Conservation (phyloP, 371 early-diverging fungal species). For the Haplosporangium sp. region DNA sequence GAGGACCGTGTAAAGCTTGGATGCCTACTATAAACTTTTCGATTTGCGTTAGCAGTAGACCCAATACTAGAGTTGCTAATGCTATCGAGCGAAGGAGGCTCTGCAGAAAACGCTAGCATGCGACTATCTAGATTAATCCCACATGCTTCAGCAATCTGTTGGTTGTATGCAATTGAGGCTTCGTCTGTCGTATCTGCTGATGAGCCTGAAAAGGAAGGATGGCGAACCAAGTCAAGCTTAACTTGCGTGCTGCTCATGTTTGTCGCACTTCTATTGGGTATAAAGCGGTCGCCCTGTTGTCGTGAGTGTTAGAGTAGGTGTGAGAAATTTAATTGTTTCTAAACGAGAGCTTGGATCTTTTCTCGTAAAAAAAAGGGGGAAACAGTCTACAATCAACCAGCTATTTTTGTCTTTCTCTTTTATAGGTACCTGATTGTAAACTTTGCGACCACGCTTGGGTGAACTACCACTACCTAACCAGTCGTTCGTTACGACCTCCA, state of each 20-base stretch:
- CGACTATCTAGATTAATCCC: slow-evolving; percentile 79
- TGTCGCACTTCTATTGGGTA: slow-evolving; percentile 36
- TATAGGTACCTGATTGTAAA: slow-evolving; percentile 22
- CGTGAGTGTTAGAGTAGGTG: slow-evolving; percentile 2
- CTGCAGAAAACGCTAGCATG: slow-evolving; percentile 79
- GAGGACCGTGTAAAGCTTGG: slow-evolving; percentile 53
- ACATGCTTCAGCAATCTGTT: slow-evolving; percentile 82
- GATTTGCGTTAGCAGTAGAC: slow-evolving; percentile 20
- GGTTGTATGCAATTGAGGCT: slow-evolving; percentile 67
- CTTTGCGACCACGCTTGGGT: slow-evolving; percentile 36
- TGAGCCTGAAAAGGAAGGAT: slow-evolving; percentile 22
- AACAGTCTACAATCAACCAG: too few species aligned
- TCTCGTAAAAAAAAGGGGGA: too few species aligned
- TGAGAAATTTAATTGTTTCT: not conserved
- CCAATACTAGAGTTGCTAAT: slow-evolving; percentile 17
- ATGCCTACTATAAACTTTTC: slow-evolving; percentile 48
- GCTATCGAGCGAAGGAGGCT: slow-evolving; percentile 72
- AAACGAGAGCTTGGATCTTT: too few species aligned
- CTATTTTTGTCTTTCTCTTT: too few species aligned
- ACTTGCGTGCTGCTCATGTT: slow-evolving; percentile 35
- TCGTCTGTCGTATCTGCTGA: slow-evolving; percentile 13
- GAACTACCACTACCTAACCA: slow-evolving; percentile 21
- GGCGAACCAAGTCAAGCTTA: slow-evolving; percentile 37
- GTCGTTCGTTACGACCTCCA: slow-evolving; percentile 49
- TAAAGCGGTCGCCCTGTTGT: slow-evolving; percentile 49